phyloP scores from a whole-genome alignment of 2,329 filamentous ascomycete genomes.

The Aspergillus brasiliensis region DNA sequence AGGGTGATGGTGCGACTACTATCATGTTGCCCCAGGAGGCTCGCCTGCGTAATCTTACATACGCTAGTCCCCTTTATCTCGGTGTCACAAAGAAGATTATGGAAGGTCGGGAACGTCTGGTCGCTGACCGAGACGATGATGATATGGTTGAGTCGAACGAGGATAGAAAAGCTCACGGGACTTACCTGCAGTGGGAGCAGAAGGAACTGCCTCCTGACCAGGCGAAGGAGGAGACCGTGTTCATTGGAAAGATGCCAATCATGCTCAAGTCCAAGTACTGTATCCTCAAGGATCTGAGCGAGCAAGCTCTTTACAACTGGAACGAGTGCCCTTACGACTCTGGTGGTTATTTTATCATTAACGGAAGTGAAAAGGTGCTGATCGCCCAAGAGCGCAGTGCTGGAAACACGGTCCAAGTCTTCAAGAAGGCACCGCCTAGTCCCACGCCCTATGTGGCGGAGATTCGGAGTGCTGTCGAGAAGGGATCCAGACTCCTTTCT shows the following conservation, averaged over 20 bases:
- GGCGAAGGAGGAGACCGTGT: slow-evolving; percentile 71
- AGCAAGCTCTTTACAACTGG: slow-evolving; percentile 83
- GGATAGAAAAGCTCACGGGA: slow-evolving; percentile 48
- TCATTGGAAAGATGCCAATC: slow-evolving; percentile 92
- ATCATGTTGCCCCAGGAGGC: slow-evolving; percentile 92
- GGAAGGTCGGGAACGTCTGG: slow-evolving; percentile 74
- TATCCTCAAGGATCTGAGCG: slow-evolving; percentile 78
- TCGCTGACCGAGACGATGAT: slow-evolving; percentile 67
- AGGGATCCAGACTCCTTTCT: slow-evolving; percentile 91
- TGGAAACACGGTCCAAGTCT: slow-evolving; percentile 98
- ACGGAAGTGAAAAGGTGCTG: slow-evolving; percentile 96
- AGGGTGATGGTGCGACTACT: slow-evolving; percentile 85
- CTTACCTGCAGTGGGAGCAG: slow-evolving; percentile 52
- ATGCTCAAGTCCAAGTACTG: slow-evolving; percentile 99
- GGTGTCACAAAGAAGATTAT: slow-evolving; percentile 84
- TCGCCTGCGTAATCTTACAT: slow-evolving; percentile 91
- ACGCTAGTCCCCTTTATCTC: slow-evolving; percentile 87
- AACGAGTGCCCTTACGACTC: slow-evolving; percentile 99
- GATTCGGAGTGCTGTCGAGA: slow-evolving; percentile 94
- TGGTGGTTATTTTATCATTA: slow-evolving; percentile 98
- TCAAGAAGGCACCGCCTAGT: slow-evolving; percentile 94
- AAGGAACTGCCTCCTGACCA: slow-evolving; percentile 50
- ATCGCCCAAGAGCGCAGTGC: slow-evolving; percentile 97
- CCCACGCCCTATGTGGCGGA: slow-evolving; percentile 92
- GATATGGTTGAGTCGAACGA: slow-evolving; percentile 56